Conservation (phyloP, 441 rosid species). For the Croton laevigatus region DNA sequence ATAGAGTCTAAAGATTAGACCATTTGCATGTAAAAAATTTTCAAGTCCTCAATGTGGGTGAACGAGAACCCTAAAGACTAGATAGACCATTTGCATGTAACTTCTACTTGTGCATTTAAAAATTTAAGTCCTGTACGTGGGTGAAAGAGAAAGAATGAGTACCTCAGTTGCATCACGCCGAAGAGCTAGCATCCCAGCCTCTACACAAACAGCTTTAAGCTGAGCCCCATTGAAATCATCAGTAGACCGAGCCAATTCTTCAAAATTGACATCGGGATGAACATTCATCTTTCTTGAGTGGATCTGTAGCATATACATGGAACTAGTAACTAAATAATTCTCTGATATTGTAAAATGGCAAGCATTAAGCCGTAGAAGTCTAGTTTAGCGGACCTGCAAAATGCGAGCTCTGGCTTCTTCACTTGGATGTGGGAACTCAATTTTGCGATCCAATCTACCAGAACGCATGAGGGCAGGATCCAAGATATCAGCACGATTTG, state of each 20-base stretch:
- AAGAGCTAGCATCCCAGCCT: slow-evolving; percentile 98
- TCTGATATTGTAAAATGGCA: background rate
- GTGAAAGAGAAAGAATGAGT: slow-evolving; percentile 17
- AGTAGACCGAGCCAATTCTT: slow-evolving; percentile 95
- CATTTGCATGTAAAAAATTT: too few species aligned
- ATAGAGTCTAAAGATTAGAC: background rate
- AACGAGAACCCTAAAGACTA: too few species aligned
- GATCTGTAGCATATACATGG: slow-evolving; percentile 43
- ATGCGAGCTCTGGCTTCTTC: slow-evolving; percentile 99
- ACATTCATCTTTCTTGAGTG: slow-evolving; percentile 99
- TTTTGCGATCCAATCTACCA: slow-evolving; percentile 95
- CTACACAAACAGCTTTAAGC: slow-evolving; percentile 94
- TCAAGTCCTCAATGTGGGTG: too few species aligned
- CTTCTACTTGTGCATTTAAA: too few species aligned
- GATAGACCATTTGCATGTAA: too few species aligned
- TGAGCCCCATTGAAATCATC: slow-evolving; percentile 98
- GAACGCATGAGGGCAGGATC: slow-evolving; percentile 99
- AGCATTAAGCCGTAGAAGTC: background rate
- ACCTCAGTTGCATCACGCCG: slow-evolving; percentile 99
- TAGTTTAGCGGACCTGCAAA: slow-evolving; percentile 52
- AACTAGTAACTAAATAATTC: slow-evolving; percentile 3
- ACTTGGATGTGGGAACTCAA: slow-evolving; percentile 96
- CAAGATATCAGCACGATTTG: slow-evolving; percentile 92
- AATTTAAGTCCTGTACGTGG: background rate
- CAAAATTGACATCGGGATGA: slow-evolving; percentile 90